Conservation (phyloP, 2,329 filamentous ascomycete species). For the Coleophoma cylindrospora region DNA sequence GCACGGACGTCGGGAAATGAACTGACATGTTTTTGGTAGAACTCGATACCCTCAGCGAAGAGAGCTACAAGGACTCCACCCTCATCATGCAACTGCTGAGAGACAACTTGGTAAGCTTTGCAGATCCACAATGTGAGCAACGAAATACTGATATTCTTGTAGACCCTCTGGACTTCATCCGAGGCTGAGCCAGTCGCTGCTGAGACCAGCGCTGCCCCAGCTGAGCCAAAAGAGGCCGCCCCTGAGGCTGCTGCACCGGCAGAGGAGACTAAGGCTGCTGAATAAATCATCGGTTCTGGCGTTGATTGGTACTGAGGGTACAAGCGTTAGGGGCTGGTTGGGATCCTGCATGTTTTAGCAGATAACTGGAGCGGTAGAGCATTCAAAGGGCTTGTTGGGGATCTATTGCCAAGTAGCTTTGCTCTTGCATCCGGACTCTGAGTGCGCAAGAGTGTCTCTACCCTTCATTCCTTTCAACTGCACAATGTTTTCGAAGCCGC, state of each 20-base stretch:
- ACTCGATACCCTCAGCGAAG: conserved; percentile 95
- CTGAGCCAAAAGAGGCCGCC: conserved; percentile 46
- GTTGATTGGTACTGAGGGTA: conserved; percentile 27
- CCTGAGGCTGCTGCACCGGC: conserved; percentile 45
- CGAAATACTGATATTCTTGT: conserved; percentile 7
- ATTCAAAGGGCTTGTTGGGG: conserved; percentile 21
- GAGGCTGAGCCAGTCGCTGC: conserved; percentile 80
- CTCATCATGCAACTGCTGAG: conserved; percentile 99
- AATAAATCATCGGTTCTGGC: conserved; percentile 25
- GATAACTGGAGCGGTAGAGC: conserved; percentile 17
- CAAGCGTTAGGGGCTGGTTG: conserved; percentile 20
- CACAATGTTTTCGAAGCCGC: conserved; percentile 5
- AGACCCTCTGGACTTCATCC: conserved; percentile 99
- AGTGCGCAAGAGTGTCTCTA: conserved; percentile 23
- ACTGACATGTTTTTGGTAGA: conserved; percentile 33
- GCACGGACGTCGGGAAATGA: background rate
- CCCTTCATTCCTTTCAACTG: conserved; percentile 12
- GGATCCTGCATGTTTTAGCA: conserved; percentile 25
- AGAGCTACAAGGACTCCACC: conserved; percentile 98
- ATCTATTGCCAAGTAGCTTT: conserved; percentile 21
- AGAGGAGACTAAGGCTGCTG: conserved; percentile 25
- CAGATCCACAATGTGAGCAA: background rate
- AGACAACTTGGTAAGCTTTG: conserved; percentile 66
- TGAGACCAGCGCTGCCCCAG: conserved; percentile 48
- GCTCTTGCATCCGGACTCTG: conserved; percentile 25